Percentiles rank a stretch among this genome's conserved stretches.
phyloP scores from a whole-genome alignment of 495 filamentous ascomycete genomes.

The Annulohypoxylon nitens region DNA sequence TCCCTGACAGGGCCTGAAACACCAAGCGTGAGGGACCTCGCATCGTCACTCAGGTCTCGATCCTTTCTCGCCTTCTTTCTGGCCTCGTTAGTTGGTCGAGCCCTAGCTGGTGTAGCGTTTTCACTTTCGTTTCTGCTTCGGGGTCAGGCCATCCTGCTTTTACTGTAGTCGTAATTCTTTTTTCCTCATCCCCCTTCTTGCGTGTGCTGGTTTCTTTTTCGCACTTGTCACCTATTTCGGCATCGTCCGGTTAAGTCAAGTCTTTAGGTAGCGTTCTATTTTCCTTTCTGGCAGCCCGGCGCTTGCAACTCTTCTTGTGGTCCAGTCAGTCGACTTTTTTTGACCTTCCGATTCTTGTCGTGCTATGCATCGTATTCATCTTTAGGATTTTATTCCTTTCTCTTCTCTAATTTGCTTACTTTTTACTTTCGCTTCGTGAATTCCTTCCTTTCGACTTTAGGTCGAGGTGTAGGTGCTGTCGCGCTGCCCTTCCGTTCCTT shows the following conservation, averaged over 20 bases:
- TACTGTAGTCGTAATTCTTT: constrained; percentile 29
- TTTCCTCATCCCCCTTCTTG: constrained; percentile 20
- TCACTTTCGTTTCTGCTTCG: constrained; percentile 41
- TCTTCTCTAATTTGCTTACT: constrained; percentile 56
- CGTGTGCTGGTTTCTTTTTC: constrained; percentile 27
- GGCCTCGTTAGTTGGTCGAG: constrained; percentile 27
- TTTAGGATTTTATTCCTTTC: constrained; percentile 39
- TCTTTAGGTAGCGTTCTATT: constrained; percentile 8
- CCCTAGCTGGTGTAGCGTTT: constrained; percentile 37
- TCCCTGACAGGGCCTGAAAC: constrained; percentile 59
- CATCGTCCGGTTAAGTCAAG: constrained; percentile 22
- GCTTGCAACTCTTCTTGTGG: constrained; percentile 36
- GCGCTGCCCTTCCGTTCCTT: constrained; percentile 53
- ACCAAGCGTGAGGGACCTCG: constrained; percentile 53
- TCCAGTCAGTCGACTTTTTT: constrained; percentile 6
- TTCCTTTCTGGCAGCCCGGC: constrained; percentile 33
- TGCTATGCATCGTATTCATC: constrained; percentile 49
- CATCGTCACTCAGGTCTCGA: constrained; percentile 43
- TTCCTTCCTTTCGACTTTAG: constrained; percentile 36
- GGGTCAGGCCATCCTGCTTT: constrained; percentile 44
- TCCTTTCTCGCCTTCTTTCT: constrained; percentile 28
- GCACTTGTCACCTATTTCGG: constrained; percentile 40
- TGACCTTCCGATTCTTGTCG: constrained; percentile 30
- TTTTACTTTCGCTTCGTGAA: constrained; percentile 54
- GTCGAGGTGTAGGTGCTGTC: constrained; percentile 49